These are phyloP conservation scores for Lasiodiplodia gonubiensis DNA, from an alignment of 2,329 filamentous ascomycete genomes.

Conservation along the genomic window DNA sequence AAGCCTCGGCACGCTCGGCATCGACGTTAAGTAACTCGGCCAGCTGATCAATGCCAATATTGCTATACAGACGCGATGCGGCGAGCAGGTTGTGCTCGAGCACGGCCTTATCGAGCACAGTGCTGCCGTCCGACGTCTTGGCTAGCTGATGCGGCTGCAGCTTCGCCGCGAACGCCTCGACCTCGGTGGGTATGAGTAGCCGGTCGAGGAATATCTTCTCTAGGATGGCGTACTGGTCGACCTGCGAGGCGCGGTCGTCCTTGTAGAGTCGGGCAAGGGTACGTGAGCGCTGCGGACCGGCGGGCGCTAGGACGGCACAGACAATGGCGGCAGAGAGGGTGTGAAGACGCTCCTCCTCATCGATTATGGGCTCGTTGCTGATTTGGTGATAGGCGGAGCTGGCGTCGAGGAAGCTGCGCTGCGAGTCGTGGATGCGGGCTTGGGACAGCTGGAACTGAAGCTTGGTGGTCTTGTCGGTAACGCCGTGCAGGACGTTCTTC, in stretches of 20 bases:
- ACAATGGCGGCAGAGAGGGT: conserved; percentile 87
- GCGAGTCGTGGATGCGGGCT: conserved; percentile 89
- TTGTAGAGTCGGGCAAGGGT: conserved; percentile 87
- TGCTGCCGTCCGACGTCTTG: conserved; percentile 85
- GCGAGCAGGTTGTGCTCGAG: conserved; percentile 95
- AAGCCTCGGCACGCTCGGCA: conserved; percentile 83
- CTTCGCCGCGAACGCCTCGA: conserved; percentile 80
- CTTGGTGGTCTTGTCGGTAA: conserved; percentile 74
- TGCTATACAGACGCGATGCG: conserved; percentile 66
- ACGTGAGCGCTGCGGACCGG: conserved; percentile 81
- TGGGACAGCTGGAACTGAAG: conserved; percentile 90
- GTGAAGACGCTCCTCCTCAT: conserved; percentile 83
- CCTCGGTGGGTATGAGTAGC: conserved; percentile 79
- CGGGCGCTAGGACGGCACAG: conserved; percentile 90
- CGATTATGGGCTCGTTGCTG: conserved; percentile 76
- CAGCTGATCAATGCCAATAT: conserved; percentile 68
- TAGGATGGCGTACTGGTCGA: conserved; percentile 83
- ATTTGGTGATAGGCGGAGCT: conserved; percentile 88
- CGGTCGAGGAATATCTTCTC: conserved; percentile 98
- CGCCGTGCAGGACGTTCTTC: conserved; percentile 86
- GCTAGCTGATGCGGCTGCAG: conserved; percentile 89
- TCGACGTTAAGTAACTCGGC: conserved; percentile 79
- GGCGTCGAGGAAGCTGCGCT: conserved; percentile 86
- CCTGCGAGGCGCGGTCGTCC: conserved; percentile 78
- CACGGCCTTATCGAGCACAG: conserved; percentile 89